Conservation (phyloP, 1,284 basidiomycete genomes). For the Apiotrichum montevideense region DNA sequence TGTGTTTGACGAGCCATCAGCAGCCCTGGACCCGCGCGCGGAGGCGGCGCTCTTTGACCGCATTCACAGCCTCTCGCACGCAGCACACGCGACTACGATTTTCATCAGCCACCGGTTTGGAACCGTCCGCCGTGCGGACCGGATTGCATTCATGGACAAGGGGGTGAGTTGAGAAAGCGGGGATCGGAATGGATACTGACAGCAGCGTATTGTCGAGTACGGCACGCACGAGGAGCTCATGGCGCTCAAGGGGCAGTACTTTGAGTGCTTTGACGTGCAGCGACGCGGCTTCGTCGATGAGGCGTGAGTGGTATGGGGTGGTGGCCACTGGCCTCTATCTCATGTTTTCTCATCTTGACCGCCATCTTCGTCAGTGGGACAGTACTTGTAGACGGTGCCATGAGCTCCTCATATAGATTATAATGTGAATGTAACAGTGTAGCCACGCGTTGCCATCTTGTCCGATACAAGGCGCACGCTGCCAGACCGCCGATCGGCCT, state of each 20-base stretch:
- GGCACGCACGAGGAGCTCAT: conserved; percentile 70
- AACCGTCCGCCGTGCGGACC: conserved; percentile 25
- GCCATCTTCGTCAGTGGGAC: too few species aligned
- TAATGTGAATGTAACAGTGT: too few species aligned
- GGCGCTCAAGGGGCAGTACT: conserved; percentile 28
- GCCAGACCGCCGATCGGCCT: too few species aligned
- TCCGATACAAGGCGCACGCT: too few species aligned
- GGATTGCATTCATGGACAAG: conserved; percentile 54
- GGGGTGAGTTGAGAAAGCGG: conserved; percentile 58
- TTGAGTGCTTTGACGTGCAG: not conserved
- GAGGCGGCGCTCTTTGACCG: conserved; percentile 64
- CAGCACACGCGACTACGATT: conserved; percentile 58
- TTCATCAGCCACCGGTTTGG: conserved; percentile 73
- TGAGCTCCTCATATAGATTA: too few species aligned
- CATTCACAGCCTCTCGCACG: conserved; percentile 28
- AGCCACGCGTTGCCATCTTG: too few species aligned
- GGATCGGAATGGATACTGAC: conserved; percentile 53
- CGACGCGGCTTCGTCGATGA: not conserved
- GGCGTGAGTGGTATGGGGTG: too few species aligned
- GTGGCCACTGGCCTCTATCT: too few species aligned
- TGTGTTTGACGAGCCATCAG: conserved; percentile 53
- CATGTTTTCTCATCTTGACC: too few species aligned
- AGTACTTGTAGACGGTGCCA: too few species aligned
- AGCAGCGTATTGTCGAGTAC: conserved; percentile 62
- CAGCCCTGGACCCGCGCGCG: conserved; percentile 65